Conservation (phyloP, 2,329 filamentous ascomycete genomes). For the Stagonosporopsis cucurbitacearum region DNA sequence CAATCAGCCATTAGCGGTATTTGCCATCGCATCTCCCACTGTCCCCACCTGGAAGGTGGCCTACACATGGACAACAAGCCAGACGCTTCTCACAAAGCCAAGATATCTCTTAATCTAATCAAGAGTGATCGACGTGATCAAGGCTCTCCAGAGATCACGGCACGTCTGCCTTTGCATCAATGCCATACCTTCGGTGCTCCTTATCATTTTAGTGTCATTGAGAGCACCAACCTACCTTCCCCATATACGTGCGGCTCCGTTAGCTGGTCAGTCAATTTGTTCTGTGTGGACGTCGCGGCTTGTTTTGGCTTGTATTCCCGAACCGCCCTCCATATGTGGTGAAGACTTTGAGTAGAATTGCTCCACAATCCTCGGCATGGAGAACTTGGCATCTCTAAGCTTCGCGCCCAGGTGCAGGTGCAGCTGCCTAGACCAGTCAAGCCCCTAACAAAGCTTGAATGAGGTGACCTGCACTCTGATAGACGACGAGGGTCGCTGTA, state of each 20-base stretch:
- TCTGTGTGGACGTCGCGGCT: slow-evolving; percentile 8
- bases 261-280: slow-evolving; percentile 2
- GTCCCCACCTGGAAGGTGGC: not conserved
- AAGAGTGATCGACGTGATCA: slow-evolving; percentile 28
- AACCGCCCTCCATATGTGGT: slow-evolving; percentile 15
- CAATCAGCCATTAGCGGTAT: not conserved
- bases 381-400: slow-evolving; percentile 31
- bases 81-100: slow-evolving; percentile 23
- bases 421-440: slow-evolving; percentile 35
- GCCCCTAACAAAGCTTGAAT: slow-evolving; percentile 28
- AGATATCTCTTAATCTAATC: slow-evolving; percentile 35
- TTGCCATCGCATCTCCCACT: not conserved
- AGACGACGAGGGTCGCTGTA: not conserved
- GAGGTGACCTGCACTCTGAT: slow-evolving; percentile 7
- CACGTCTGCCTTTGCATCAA: slow-evolving; percentile 21
- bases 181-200: slow-evolving; percentile 19
- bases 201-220: slow-evolving; percentile 28
- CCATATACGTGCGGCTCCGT: slow-evolving; percentile 16
- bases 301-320: slow-evolving; percentile 20
- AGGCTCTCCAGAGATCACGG: slow-evolving; percentile 25
- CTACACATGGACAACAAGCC: not conserved
- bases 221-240: slow-evolving; percentile 23
- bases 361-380: slow-evolving; percentile 23
- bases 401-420: slow-evolving; percentile 26
- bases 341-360: slow-evolving; percentile 16